A percentile compares a stretch with the other conserved stretches of the same genome.
phyloP scores from a whole-genome alignment of 495 filamentous ascomycete species.

The Extremus antarcticus region DNA sequence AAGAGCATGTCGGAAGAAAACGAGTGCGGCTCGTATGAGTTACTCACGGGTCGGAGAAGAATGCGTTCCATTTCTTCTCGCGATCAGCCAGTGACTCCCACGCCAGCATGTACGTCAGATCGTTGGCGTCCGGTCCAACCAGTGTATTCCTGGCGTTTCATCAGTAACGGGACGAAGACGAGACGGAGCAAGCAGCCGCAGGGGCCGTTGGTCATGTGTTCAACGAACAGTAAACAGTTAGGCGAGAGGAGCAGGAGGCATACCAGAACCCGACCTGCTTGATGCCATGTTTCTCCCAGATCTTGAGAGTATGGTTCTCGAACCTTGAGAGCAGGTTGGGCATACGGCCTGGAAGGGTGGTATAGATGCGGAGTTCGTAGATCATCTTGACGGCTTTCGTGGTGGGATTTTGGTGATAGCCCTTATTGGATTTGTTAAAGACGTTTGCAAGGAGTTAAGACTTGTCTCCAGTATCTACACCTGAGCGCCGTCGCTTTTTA shows the following conservation, averaged over 20 bases:
- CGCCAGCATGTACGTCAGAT: conserved; percentile 11
- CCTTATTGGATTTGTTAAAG: no score
- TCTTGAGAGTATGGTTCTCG: conserved; percentile 11
- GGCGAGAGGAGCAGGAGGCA: neutral
- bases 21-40: no score
- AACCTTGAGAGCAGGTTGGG: conserved; percentile 9
- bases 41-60: conserved; percentile 6
- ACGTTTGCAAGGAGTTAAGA: no score
- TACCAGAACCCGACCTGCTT: conserved; percentile 13
- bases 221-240: neutral
- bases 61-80: conserved; percentile 12
- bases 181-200: no score
- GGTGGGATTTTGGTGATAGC: neutral
- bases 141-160: conserved; percentile 2
- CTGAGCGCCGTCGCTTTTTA: no score
- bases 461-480: no score
- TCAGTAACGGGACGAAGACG: no score
- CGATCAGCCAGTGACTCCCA: conserved; percentile 15
- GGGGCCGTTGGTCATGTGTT: no score
- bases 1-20: no score
- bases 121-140: conserved; percentile 11
- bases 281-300: conserved; percentile 15
- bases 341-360: conserved; percentile 8
- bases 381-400: conserved; percentile 1
- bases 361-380: conserved; percentile 13